Conservation (phyloP, 176 grass and related monocot species). For the Ananas comosus region DNA sequence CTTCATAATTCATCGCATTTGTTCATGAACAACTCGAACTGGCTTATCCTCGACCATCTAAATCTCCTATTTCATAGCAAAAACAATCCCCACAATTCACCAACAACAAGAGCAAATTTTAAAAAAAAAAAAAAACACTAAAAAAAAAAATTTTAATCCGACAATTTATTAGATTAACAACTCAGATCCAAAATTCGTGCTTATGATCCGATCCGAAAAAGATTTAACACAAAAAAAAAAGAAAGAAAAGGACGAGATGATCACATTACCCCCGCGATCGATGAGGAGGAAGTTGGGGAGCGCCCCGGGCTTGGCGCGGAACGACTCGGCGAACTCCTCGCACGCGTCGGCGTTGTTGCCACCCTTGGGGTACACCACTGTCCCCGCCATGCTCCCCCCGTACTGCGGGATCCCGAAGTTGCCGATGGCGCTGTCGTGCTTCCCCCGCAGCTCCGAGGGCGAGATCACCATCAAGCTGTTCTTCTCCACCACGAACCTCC, state of each 20-base stretch:
- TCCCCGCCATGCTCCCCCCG: constrained; percentile 86
- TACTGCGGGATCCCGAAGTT: constrained; percentile 98
- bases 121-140: neutral
- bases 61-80: too few relatives aligned
- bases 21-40: too few relatives aligned
- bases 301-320: constrained; percentile 64
- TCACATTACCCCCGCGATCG: constrained; percentile 70
- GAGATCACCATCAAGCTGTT: constrained; percentile 91
- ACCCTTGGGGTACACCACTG: constrained; percentile 66
- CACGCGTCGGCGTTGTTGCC: constrained; percentile 47
- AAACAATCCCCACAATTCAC: neutral
- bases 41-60: too few relatives aligned
- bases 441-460: constrained; percentile 49
- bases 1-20: too few relatives aligned
- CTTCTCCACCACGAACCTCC: constrained; percentile 96
- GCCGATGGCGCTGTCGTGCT: constrained; percentile 85
- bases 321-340: constrained; percentile 43
- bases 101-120: neutral
- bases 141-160: neutral
- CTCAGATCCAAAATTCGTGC: neutral
- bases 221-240: too few relatives aligned
- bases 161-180: neutral
- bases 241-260: neutral
- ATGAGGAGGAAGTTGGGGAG: constrained; percentile 87
- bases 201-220: too few relatives aligned